Evolutionary conservation across 192 early-diverging fungal genomes (phyloP).

Genomic region (Podila verticillata): DNA sequence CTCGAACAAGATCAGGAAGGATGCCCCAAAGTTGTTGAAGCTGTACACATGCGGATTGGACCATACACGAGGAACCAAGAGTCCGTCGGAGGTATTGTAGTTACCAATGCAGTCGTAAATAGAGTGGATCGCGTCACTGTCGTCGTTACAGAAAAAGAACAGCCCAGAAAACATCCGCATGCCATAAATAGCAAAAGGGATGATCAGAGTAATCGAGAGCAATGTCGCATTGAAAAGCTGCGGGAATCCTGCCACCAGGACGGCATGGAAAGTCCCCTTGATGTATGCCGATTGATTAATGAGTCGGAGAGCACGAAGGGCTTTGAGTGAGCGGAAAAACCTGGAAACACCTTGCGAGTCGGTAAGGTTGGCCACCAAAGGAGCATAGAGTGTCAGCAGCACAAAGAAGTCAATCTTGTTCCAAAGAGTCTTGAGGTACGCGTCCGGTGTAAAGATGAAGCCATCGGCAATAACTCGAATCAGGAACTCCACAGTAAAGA

Average conservation of each 20-base stretch:
- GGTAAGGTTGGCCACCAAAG: slow-evolving; percentile 48
- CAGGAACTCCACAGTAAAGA: slow-evolving; percentile 64
- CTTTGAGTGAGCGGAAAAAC: slow-evolving; percentile 65
- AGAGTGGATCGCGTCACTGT: background rate
- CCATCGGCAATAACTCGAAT: slow-evolving; percentile 69
- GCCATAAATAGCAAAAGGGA: slow-evolving; percentile 68
- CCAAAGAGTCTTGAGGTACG: slow-evolving; percentile 64
- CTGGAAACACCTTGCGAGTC: slow-evolving; percentile 54
- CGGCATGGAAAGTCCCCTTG: slow-evolving; percentile 64
- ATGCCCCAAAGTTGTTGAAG: slow-evolving; percentile 65
- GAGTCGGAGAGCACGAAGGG: slow-evolving; percentile 64
- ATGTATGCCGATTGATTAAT: slow-evolving; percentile 62
- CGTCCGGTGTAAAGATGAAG: slow-evolving; percentile 68
- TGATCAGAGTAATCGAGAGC: slow-evolving; percentile 58
- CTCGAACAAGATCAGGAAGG: slow-evolving; percentile 67
- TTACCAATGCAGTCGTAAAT: slow-evolving; percentile 51
- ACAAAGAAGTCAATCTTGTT: slow-evolving; percentile 72
- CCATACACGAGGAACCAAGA: slow-evolving; percentile 66
- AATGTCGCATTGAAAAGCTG: slow-evolving; percentile 63
- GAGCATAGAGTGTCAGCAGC: slow-evolving; percentile 61
- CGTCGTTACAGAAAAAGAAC: slow-evolving; percentile 65
- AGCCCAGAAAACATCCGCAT: slow-evolving; percentile 63
- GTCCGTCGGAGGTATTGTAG: slow-evolving; percentile 10
- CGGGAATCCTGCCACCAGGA: slow-evolving; percentile 65
- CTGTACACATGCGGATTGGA: slow-evolving; percentile 65